Evolutionary conservation across 2,329 filamentous ascomycete genomes (phyloP).

Genomic region (Aspergillus sojae): DNA sequence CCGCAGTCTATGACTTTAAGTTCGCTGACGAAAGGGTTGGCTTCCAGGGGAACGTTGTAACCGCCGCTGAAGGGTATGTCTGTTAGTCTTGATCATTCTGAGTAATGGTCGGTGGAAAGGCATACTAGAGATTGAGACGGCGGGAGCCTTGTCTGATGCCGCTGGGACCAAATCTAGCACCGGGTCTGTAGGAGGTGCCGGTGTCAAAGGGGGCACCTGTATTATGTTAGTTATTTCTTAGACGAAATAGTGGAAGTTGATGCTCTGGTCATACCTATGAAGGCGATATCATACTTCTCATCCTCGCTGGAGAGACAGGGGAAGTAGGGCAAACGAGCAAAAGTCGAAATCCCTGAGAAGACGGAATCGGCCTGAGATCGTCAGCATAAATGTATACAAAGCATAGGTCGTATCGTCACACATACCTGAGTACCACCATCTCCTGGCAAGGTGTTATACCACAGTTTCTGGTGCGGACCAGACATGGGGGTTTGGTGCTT

Average conservation of each 20-base stretch:
- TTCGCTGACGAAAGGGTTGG: slow-evolving; percentile 81
- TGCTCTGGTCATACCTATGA: slow-evolving; percentile 62
- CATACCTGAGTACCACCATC: slow-evolving; percentile 80
- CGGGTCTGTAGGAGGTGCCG: slow-evolving; percentile 80
- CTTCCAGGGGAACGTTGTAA: slow-evolving; percentile 79
- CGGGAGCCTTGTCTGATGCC: slow-evolving; percentile 86
- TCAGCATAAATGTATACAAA: background rate
- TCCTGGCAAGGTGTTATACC: slow-evolving; percentile 81
- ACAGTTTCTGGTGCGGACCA: slow-evolving; percentile 73
- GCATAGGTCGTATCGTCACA: background rate
- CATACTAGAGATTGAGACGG: slow-evolving; percentile 83
- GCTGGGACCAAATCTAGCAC: slow-evolving; percentile 80
- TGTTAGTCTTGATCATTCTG: slow-evolving; percentile 41
- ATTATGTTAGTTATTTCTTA: background rate
- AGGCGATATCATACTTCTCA: slow-evolving; percentile 81
- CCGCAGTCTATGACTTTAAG: slow-evolving; percentile 80
- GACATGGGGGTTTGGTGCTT: slow-evolving; percentile 62
- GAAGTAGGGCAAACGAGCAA: slow-evolving; percentile 75
- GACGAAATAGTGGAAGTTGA: background rate
- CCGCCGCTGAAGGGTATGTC: slow-evolving; percentile 67
- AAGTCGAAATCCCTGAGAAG: slow-evolving; percentile 85
- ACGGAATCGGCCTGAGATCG: slow-evolving; percentile 73
- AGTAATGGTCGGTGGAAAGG: slow-evolving; percentile 20
- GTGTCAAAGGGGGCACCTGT: slow-evolving; percentile 81
- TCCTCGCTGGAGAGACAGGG: slow-evolving; percentile 72